Conservation (phyloP, 164 flowering plant species). For the Paratinospora sagittata region DNA sequence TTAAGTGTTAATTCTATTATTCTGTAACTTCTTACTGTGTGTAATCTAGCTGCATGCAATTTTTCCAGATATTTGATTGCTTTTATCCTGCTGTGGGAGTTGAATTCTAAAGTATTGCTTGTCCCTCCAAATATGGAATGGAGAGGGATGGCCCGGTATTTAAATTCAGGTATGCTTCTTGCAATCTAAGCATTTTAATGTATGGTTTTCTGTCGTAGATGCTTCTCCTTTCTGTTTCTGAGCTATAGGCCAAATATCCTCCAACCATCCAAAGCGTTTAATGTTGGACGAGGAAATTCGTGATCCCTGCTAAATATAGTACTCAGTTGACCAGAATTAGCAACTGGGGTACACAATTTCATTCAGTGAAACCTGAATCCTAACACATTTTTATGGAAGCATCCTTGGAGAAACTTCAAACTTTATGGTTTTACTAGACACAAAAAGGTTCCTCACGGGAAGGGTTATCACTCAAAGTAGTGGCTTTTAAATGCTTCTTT, state of each 20-base stretch:
- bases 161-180: conserved; percentile 62
- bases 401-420: too few species aligned
- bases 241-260: background rate
- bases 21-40: background rate
- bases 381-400: too few species aligned
- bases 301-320: background rate
- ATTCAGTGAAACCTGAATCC: background rate
- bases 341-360: background rate
- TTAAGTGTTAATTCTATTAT: background rate
- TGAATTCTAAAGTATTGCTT: conserved; percentile 54
- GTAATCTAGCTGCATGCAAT: conserved; percentile 2
- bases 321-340: background rate
- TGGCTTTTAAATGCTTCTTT: too few species aligned
- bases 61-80: conserved; percentile 74
- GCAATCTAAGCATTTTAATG: conserved; percentile 6
- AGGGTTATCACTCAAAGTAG: too few species aligned
- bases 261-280: background rate
- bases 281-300: background rate
- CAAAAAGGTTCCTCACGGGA: too few species aligned
- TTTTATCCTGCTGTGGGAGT: conserved; percentile 67
- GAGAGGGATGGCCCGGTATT: conserved; percentile 42
- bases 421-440: too few species aligned
- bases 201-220: background rate
- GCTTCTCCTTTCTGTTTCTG: background rate
- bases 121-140: conserved; percentile 49